Evolutionary conservation across 192 early-diverging fungal genomes (phyloP).

Genomic region (Backusella macrospora): DNA sequence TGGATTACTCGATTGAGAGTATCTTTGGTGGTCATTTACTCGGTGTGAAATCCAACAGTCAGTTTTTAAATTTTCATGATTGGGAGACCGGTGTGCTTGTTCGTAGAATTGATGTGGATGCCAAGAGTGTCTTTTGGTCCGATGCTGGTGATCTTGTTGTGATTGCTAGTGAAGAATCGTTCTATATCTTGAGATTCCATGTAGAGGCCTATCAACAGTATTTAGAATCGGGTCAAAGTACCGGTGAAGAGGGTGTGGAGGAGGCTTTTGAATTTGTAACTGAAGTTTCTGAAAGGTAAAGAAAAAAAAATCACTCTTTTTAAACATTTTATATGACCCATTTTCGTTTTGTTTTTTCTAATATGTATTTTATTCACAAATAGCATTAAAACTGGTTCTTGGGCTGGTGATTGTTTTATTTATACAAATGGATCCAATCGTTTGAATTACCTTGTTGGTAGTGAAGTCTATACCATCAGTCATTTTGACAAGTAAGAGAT

Average conservation of each 20-base stretch:
- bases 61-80: slow-evolving; percentile 93
- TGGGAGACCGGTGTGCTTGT: slow-evolving; percentile 94
- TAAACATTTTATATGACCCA: neutral
- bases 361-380: neutral
- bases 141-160: slow-evolving; percentile 91
- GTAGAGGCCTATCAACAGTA: slow-evolving; percentile 77
- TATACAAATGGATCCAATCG: slow-evolving; percentile 92
- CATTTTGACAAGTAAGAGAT: slow-evolving; percentile 87
- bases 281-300: slow-evolving; percentile 77
- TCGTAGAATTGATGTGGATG: slow-evolving; percentile 91
- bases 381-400: slow-evolving; percentile 92
- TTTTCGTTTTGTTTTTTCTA: neutral
- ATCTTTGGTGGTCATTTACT: slow-evolving; percentile 94
- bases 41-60: slow-evolving; percentile 75
- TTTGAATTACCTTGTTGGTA: slow-evolving; percentile 95
- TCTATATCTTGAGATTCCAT: slow-evolving; percentile 93
- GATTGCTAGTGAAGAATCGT: slow-evolving; percentile 92
- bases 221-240: slow-evolving; percentile 64
- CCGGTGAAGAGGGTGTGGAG: slow-evolving; percentile 95
- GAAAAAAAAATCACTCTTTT: too few species aligned
- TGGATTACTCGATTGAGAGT: slow-evolving; percentile 86
- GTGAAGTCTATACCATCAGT: slow-evolving; percentile 90
- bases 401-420: slow-evolving; percentile 99
- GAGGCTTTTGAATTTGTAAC: slow-evolving; percentile 95
- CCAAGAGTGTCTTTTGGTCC: slow-evolving; percentile 90